Conservation (phyloP, 805 yeast genomes). For the Schwanniomyces sp. region DNA sequence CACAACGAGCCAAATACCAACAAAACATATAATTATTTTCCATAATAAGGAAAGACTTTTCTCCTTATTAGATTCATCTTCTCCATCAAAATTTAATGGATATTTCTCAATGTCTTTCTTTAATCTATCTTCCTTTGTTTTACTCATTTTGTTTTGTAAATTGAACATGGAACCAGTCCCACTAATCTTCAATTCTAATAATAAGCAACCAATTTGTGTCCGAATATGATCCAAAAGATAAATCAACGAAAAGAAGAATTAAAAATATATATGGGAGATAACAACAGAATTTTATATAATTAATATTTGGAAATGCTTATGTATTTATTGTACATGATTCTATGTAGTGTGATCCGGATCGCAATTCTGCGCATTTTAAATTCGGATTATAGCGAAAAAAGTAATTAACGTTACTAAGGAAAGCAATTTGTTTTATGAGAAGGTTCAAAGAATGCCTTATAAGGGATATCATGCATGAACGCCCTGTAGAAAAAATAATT, state of each 20-base stretch:
- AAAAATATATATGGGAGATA: conserved; percentile 28
- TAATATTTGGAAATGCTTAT: not conserved
- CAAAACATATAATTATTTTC: not conserved
- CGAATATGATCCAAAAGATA: no score
- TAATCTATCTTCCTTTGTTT: not conserved
- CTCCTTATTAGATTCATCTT: not conserved
- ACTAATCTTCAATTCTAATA: not conserved
- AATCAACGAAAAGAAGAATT: conserved; percentile 27
- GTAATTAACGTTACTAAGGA: not conserved
- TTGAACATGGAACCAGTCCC: not conserved
- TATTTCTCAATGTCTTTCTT: not conserved
- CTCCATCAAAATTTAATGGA: not conserved
- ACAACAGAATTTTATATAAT: conserved; percentile 34
- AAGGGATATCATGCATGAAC: not conserved
- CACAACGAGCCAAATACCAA: not conserved
- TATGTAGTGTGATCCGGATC: not conserved
- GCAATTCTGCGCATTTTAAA: not conserved
- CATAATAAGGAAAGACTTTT: not conserved
- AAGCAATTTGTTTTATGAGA: not conserved
- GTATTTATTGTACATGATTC: not conserved
- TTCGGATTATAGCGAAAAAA: not conserved
- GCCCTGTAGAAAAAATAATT: not conserved
- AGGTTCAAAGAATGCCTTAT: not conserved
- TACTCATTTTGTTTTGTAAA: not conserved
- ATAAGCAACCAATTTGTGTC: no score